Evolutionary conservation across 192 early-diverging fungal species (phyloP).

Genomic region (Backusella circina): DNA sequence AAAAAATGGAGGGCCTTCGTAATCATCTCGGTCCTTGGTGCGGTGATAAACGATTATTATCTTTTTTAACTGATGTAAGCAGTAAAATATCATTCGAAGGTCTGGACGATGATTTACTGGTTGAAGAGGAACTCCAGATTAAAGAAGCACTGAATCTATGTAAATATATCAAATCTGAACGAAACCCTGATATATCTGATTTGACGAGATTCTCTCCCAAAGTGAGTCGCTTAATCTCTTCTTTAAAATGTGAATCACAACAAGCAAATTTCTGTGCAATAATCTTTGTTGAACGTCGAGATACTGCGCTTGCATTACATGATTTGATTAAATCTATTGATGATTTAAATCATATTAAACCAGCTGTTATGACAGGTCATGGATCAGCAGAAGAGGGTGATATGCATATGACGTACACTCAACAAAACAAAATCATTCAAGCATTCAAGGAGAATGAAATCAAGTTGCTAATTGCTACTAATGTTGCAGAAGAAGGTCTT

Average conservation of each 20-base stretch:
- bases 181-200: conserved; percentile 26
- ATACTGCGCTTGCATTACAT: conserved; percentile 56
- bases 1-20: conserved; percentile 34
- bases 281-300: conserved; percentile 74
- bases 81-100: neutral
- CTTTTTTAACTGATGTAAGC: conserved; percentile 28
- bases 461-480: conserved; percentile 85
- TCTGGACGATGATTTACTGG: neutral
- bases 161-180: neutral
- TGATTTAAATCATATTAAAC: conserved; percentile 41
- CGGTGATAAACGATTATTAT: conserved; percentile 64
- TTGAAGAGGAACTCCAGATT: neutral
- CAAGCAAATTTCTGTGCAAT: conserved; percentile 73
- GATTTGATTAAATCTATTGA: conserved; percentile 57
- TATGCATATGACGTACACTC: conserved; percentile 41
- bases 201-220: conserved; percentile 56
- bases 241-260: conserved; percentile 31
- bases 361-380: conserved; percentile 58
- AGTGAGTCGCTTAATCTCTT: conserved; percentile 62
- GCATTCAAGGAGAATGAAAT: conserved; percentile 60
- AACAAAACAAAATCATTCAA: conserved; percentile 60
- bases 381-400: conserved; percentile 31
- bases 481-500: conserved; percentile 92
- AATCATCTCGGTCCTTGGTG: conserved; percentile 74
- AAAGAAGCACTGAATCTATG: neutral